phyloP scores from a whole-genome alignment of 73 alveolate genomes.

The Diophrys appendiculata region DNA sequence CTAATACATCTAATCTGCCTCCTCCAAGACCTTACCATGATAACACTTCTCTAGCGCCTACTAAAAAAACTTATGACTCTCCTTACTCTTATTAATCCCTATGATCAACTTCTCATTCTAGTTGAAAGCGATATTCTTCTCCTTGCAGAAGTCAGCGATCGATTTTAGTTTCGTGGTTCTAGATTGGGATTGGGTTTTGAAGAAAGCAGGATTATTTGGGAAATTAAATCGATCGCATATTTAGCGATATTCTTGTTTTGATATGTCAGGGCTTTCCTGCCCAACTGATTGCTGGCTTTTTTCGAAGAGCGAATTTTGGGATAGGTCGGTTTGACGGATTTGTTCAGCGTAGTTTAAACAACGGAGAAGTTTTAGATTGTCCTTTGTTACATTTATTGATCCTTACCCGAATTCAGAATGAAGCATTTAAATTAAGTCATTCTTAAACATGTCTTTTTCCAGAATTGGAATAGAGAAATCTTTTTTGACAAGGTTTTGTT shows the following conservation, averaged over 20 bases:
- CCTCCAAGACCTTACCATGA: background rate
- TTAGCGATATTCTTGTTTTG: background rate
- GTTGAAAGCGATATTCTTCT: conserved; percentile 2
- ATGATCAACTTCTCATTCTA: background rate
- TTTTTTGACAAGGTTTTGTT: background rate
- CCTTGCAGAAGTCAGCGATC: conserved; percentile 5
- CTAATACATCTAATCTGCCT: background rate
- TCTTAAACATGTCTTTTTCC: background rate
- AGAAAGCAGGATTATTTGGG: conserved; percentile 2
- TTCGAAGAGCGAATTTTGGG: background rate
- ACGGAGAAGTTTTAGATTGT: background rate
- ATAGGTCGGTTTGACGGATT: background rate
- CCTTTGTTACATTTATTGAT: background rate
- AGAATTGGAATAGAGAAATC: background rate
- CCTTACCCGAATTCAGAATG: too few species aligned
- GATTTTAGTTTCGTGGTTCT: conserved; percentile 2
- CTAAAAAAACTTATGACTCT: background rate
- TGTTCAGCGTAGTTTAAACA: conserved; percentile 2
- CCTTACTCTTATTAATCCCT: conserved; percentile 1
- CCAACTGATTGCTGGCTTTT: background rate
- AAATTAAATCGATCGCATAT: background rate
- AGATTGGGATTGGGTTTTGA: background rate
- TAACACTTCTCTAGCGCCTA: background rate
- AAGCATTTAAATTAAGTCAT: background rate
- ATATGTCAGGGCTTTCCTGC: too few species aligned